phyloP scores from a whole-genome alignment of 257 asterid species.

The Eucommia ulmoides region DNA sequence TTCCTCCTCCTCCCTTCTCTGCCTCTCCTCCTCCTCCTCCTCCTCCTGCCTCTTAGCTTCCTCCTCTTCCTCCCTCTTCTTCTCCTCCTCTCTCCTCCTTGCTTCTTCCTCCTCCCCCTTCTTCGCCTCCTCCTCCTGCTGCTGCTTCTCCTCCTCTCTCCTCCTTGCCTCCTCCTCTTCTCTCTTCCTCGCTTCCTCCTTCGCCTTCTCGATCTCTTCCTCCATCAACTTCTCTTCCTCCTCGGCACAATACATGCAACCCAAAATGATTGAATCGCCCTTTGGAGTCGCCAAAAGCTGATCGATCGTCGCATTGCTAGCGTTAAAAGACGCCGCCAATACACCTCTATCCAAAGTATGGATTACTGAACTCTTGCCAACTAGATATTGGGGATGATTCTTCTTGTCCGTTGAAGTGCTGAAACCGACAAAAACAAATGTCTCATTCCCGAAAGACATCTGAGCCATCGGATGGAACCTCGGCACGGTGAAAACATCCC shows the following conservation, averaged over 20 bases:
- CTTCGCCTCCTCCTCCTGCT: background rate
- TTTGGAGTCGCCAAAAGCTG: background rate
- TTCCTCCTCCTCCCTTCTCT: background rate
- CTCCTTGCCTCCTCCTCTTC: background rate
- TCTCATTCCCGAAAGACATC: background rate
- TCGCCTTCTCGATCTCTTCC: background rate
- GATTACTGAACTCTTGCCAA: background rate
- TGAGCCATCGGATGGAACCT: background rate
- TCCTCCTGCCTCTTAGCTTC: background rate
- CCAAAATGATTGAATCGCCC: background rate
- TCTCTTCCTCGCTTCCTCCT: background rate
- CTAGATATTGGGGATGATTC: background rate
- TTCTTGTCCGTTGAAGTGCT: background rate
- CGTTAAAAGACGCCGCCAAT: background rate
- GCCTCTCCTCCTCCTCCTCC: background rate
- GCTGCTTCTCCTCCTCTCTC: background rate
- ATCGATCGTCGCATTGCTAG: background rate
- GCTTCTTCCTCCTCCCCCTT: background rate
- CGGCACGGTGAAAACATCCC: background rate
- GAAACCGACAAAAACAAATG: background rate
- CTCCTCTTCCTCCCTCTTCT: background rate
- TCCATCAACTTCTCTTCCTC: background rate
- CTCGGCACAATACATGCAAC: slow-evolving; percentile 1
- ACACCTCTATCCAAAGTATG: background rate
- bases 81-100: background rate